phyloP scores from a whole-genome alignment of 768 basidiomycete genomes.

The Tricholomella constricta region DNA sequence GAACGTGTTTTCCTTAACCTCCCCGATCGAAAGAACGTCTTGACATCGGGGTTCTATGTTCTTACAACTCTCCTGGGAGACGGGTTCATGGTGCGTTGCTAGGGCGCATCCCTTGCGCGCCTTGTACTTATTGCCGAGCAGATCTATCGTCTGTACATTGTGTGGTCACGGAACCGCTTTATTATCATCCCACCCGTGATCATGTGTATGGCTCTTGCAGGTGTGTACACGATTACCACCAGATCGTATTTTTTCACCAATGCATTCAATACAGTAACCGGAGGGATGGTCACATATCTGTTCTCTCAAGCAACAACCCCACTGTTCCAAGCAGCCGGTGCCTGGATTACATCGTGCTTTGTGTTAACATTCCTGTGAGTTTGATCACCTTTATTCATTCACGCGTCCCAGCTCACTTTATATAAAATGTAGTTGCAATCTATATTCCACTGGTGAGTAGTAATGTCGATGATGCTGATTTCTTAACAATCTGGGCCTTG shows the following conservation, averaged over 20 bases:
- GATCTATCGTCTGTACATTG: constrained; percentile 17
- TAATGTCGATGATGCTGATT: background rate
- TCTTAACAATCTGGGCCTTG: too few species aligned
- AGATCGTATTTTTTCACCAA: background rate
- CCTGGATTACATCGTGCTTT: constrained; percentile 23
- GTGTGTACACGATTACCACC: background rate
- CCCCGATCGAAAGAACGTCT: constrained; percentile 8
- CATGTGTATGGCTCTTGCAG: constrained; percentile 7
- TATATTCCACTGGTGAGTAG: constrained; percentile 18
- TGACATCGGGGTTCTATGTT: constrained; percentile 13
- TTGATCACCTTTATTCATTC: background rate
- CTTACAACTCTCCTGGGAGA: constrained; percentile 14
- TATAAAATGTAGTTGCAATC: constrained; percentile 19
- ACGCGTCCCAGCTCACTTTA: background rate
- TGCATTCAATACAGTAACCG: constrained; percentile 9
- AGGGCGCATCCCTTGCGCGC: background rate
- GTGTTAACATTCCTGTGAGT: constrained; percentile 22
- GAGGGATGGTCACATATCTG: constrained; percentile 19
- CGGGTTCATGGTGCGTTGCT: constrained; percentile 14
- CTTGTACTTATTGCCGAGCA: background rate
- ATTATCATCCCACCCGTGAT: constrained; percentile 11
- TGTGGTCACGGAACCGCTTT: constrained; percentile 11
- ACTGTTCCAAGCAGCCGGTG: constrained; percentile 22
- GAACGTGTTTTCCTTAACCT: constrained; percentile 14
- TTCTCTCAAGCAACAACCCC: constrained; percentile 20